Conservation (phyloP, 805 yeast species). For the Phaffomyces thermotolerans region DNA sequence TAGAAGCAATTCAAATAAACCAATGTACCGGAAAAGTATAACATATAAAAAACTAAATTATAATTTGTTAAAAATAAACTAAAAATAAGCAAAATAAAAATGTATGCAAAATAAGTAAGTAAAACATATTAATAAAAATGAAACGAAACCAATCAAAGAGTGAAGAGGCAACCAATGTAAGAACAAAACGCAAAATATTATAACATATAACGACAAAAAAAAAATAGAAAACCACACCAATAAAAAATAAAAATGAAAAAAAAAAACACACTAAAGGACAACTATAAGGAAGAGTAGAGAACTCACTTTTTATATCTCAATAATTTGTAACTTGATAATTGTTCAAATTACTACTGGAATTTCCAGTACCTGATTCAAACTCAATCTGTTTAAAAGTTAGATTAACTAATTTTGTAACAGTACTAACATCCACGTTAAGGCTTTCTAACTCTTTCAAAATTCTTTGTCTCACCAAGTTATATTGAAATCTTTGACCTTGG, state of each 20-base stretch:
- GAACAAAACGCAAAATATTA: background rate
- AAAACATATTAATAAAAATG: no score
- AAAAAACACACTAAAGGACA: background rate
- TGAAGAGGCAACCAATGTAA: background rate
- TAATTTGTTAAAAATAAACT: no score
- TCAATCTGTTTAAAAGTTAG: constrained; percentile 17
- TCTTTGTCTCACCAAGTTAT: constrained; percentile 12
- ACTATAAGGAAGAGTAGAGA: no score
- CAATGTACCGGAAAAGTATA: no score
- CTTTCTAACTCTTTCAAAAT: constrained; percentile 15
- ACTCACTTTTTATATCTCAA: background rate
- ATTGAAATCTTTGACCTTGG: constrained; percentile 19
- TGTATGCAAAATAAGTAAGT: no score
- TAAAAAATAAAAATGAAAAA: background rate
- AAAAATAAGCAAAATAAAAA: no score
- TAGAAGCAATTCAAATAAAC: no score
- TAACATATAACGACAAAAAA: background rate
- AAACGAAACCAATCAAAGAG: no score
- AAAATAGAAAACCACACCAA: background rate
- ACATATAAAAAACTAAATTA: no score
- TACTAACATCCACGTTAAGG: constrained; percentile 7
- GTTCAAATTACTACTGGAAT: background rate
- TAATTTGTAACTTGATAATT: background rate
- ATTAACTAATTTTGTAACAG: constrained; percentile 13
- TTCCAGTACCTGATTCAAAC: constrained; percentile 10